Conservation (phyloP, 2,329 filamentous ascomycete species). For the Lasiodiplodia gonubiensis region DNA sequence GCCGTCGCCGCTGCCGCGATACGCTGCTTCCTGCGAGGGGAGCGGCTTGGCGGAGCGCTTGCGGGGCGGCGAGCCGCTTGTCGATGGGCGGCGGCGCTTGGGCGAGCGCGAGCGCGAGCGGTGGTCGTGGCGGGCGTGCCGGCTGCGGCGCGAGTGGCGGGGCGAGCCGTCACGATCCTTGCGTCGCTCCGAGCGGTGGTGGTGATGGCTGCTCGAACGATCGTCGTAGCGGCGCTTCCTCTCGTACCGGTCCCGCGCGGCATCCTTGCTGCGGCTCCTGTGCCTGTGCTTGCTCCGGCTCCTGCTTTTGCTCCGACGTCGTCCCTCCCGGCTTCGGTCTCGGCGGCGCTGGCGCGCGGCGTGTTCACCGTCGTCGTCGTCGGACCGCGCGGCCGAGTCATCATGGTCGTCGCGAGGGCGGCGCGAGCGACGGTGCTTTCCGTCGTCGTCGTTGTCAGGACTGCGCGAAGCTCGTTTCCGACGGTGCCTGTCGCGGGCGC, state of each 20-base stretch:
- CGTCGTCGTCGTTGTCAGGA: constrained; percentile 31
- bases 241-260: constrained; percentile 15
- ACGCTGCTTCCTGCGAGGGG: constrained; percentile 55
- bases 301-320: constrained; percentile 29
- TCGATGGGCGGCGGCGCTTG: constrained; percentile 44
- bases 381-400: neutral
- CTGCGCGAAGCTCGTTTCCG: constrained; percentile 38
- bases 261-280: constrained; percentile 31
- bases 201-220: constrained; percentile 38
- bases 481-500: constrained; percentile 21
- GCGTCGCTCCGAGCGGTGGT: constrained; percentile 37
- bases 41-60: constrained; percentile 50
- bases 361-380: constrained; percentile 13
- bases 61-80: constrained; percentile 47
- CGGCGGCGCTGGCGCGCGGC: constrained; percentile 4
- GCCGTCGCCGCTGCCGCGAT: constrained; percentile 38
- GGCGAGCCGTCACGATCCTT: constrained; percentile 17
- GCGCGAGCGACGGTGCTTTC: constrained; percentile 28
- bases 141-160: constrained; percentile 30
- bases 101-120: constrained; percentile 34
- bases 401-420: constrained; percentile 6
- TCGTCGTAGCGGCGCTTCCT: constrained; percentile 28
- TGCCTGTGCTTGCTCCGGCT: constrained; percentile 29
- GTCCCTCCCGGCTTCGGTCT: neutral
- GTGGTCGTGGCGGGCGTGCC: constrained; percentile 28